These are phyloP conservation scores for Adenanthera pavonina DNA, from an alignment of 306 rosid genomes.

Conservation along the genomic window DNA sequence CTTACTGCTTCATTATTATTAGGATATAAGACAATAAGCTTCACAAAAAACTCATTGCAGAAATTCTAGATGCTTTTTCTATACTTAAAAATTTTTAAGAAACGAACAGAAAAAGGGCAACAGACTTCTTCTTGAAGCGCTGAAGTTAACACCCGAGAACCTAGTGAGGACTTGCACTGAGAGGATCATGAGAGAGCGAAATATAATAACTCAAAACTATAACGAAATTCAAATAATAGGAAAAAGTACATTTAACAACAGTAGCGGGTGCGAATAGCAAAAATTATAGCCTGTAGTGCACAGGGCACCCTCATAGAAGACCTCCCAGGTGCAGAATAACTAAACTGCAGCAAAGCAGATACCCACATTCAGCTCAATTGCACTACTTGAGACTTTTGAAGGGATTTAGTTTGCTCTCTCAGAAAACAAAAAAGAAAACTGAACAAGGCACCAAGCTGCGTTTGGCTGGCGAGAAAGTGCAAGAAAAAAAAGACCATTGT, in stretches of 20 bases:
- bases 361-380: background rate
- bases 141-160: background rate
- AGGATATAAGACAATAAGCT: background rate
- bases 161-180: background rate
- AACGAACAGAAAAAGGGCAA: background rate
- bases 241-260: too few relatives aligned
- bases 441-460: background rate
- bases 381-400: background rate
- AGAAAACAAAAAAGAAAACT: background rate
- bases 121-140: background rate
- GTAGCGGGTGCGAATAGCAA: background rate
- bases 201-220: background rate
- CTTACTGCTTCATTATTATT: background rate
- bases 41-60: background rate
- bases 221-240: background rate
- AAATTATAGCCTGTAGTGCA: background rate
- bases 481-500: background rate
- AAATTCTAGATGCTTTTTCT: background rate
- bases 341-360: background rate
- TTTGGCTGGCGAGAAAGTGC: slow-evolving; percentile 3
- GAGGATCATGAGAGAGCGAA: background rate
- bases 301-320: background rate
- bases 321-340: background rate
- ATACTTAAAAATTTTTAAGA: too few relatives aligned
- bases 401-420: background rate